Evolutionary conservation across 352 stramenopile genomes (phyloP), one percentile per base, ranked within the genome.

Genomic region (Pythium graminicola): DNA sequence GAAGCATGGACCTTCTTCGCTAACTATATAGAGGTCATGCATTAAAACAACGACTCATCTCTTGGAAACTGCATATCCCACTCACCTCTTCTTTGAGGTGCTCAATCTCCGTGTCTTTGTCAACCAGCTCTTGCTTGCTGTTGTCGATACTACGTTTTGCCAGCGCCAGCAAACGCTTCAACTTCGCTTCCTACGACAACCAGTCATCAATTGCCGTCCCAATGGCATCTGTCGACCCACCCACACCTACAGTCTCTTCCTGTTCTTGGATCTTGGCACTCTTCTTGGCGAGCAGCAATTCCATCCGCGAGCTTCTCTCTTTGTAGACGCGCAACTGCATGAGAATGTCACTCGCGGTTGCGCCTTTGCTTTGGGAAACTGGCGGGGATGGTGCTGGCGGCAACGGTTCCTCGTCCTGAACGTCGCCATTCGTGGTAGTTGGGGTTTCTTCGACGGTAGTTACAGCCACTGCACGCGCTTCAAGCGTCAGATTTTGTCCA

Each of bases 131-230:
- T 51, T 86, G 75, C 49, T 92, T 90, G 58, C 81, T 94, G 61
- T 91, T 94, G 53, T 94, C 83, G 50, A 94, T 90, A 54, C 83
- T 94, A 35, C 83, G 76, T 58, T 94, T 94, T n/a, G 83, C 83
- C 76, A 91, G 82, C 10, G 80, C 78, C 28, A 94, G 60, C 50
- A 94, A 50, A 4, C 83, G 73, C 69, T 92, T 94, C 36, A 94
- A 42, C 50, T 91, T 94, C 23, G 62, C 62, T 48, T 94, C 81
- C 75, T 90, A 22, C 14, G 14, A 8, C 8, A 20, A 4, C n/a
- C n/a, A n/a, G n/a, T n/a, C n/a, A n/a, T n/a, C n/a, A n/a, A n/a
- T n/a, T n/a, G n/a, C n/a, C n/a, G n/a, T n/a, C n/a, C n/a, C n/a
- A n/a, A n/a, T n/a, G n/a, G n/a, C n/a, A n/a, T n/a, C n/a, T n/a